A percentile compares a stretch with the other conserved stretches of the same genome.
Conservation (phyloP, 345 rosid genomes). For the Zanthoxylum bungeanum region DNA sequence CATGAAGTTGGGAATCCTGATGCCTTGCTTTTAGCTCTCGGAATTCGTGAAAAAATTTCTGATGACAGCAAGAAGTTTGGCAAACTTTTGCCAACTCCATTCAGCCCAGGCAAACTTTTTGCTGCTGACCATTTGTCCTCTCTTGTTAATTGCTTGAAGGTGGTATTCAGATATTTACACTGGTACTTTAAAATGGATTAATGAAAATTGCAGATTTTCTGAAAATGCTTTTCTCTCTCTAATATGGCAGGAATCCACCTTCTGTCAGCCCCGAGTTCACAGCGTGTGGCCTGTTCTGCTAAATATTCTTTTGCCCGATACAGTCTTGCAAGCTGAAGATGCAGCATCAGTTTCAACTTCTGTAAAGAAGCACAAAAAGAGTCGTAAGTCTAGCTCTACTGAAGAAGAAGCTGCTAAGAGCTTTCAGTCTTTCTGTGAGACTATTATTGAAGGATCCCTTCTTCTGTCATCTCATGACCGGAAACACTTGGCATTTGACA, state of each 20-base stretch:
- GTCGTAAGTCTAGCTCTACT: slow-evolving; percentile 64
- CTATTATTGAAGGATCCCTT: slow-evolving; percentile 72
- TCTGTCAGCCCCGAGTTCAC: slow-evolving; percentile 96
- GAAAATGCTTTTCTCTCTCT: slow-evolving; percentile 8
- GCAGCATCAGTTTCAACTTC: slow-evolving; percentile 52
- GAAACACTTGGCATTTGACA: slow-evolving; percentile 83
- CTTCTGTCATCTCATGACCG: slow-evolving; percentile 91
- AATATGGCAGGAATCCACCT: slow-evolving; percentile 80
- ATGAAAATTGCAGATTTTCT: background rate
- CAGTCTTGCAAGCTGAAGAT: slow-evolving; percentile 66
- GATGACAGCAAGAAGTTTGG: slow-evolving; percentile 42
- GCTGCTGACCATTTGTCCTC: slow-evolving; percentile 64
- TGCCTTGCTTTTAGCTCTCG: slow-evolving; percentile 86
- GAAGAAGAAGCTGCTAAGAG: slow-evolving; percentile 73
- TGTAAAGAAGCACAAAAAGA: slow-evolving; percentile 73
- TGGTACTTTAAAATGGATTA: background rate
- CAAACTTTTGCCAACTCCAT: slow-evolving; percentile 77
- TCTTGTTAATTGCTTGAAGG: slow-evolving; percentile 80
- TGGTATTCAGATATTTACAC: slow-evolving; percentile 19
- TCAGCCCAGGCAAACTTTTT: slow-evolving; percentile 63
- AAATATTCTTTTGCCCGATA: slow-evolving; percentile 73
- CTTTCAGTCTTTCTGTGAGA: slow-evolving; percentile 53
- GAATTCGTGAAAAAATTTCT: slow-evolving; percentile 52
- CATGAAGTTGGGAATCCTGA: slow-evolving; percentile 79
- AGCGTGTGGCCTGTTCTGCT: slow-evolving; percentile 76